Evolutionary conservation across 2,329 filamentous ascomycete species (phyloP), one percentile per base, ranked within the genome.

Genomic region (Cadophora luteo-olivacea): DNA sequence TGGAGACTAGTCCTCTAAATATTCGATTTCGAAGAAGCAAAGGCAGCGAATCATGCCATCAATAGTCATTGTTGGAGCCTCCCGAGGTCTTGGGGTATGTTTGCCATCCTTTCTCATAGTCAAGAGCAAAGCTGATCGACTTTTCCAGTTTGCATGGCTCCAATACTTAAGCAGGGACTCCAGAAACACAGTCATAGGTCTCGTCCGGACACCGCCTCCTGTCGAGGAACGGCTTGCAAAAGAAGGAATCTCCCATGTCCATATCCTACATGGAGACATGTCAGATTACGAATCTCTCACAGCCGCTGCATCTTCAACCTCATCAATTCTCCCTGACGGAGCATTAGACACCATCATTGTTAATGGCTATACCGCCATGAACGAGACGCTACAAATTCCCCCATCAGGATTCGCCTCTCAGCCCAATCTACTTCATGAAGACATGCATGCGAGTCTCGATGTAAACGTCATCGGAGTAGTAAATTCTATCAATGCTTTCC

Each of bases 391-490:
- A n/a, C 72, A 62, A 38, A 61, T 72, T n/a, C 71, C 70, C 0
- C 68, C 78, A 6, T 61, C 70, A 24, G 72, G 69, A 29, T 72
- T 73, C 60, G 61, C 33, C 14, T 48, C 48, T 32, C 33, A 70
- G 24, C 66, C 54, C 29, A 61, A 66, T 5, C n/a, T 52, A 7
- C 71, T 84, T n/a, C 78, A 81, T 1, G 68, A 79, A 7, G 77
- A 79, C 1, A 67, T 83, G 4, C 32, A 71, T 2, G 41, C 76
- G 6, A 54, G 69, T 1, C 82, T 85, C 70, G 75, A 83, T 2
- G 78, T 80, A 70, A 89, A 89, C 67, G 83, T 85, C 8, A 54
- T 86, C 9, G 85, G 81, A 51, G 82, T 84, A 61, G 78, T 89
- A 64, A 81, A 87, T 69, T 79, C 86, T 0, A 82, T 85, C 75